phyloP scores from a whole-genome alignment of 495 filamentous ascomycete species.

The Xylaria bambusicola region DNA sequence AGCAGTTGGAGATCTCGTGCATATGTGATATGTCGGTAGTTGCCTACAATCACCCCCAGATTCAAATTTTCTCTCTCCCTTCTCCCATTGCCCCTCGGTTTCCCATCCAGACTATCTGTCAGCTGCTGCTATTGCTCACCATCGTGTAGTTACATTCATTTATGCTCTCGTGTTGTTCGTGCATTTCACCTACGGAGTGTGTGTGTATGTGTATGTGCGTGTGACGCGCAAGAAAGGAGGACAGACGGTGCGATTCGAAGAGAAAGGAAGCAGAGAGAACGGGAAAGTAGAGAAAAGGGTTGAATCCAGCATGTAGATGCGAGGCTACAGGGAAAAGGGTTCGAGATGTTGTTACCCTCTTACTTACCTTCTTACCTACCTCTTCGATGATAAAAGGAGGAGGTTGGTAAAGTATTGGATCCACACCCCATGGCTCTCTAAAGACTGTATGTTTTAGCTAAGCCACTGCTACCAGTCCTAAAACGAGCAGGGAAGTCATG shows the following conservation, averaged over 20 bases:
- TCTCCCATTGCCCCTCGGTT: too few species aligned
- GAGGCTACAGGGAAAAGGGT: not conserved
- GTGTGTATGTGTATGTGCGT: too few species aligned
- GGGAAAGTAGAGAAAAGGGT: not conserved
- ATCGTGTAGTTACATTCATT: not conserved
- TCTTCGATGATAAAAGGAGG: too few species aligned
- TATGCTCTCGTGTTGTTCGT: not conserved
- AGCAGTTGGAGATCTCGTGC: not conserved
- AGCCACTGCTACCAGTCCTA: too few species aligned
- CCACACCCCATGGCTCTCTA: too few species aligned
- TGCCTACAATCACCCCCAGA: conserved; percentile 3
- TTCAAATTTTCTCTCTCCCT: not conserved
- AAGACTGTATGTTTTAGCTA: too few species aligned
- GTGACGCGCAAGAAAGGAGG: not conserved
- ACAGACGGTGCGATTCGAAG: not conserved
- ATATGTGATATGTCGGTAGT: conserved; percentile 11
- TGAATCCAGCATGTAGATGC: not conserved
- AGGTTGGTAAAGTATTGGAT: too few species aligned
- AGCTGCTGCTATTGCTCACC: not conserved
- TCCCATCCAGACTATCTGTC: not conserved
- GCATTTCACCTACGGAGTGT: too few species aligned
- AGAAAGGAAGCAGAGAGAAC: not conserved
- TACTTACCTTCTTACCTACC: not conserved
- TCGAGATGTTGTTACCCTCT: not conserved
- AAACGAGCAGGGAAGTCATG: too few species aligned